phyloP scores from a whole-genome alignment of 352 stramenopile genomes.

The Blastocystis sp. region DNA sequence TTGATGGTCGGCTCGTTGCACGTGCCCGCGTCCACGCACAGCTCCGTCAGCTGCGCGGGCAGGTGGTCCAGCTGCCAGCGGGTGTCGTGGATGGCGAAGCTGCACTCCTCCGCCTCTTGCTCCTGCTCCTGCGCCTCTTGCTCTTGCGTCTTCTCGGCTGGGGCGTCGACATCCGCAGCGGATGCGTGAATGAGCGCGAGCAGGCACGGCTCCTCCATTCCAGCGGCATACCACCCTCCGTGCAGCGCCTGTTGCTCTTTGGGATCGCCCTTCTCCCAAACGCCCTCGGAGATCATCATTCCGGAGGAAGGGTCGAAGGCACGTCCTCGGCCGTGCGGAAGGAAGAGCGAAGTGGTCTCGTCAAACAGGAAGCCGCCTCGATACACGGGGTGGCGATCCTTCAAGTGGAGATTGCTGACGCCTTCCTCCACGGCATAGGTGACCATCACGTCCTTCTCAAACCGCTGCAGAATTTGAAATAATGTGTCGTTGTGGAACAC shows the following conservation, averaged over 20 bases:
- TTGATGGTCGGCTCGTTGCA: background rate
- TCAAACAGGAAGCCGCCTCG: slow-evolving; percentile 22
- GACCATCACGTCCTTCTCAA: slow-evolving; percentile 6
- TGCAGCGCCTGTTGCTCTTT: background rate
- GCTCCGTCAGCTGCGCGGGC: background rate
- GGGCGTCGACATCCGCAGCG: background rate
- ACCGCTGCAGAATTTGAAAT: background rate
- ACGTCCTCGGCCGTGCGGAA: background rate
- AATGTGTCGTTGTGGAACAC: slow-evolving; percentile 8
- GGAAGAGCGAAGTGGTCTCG: background rate
- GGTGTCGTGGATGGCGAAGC: background rate
- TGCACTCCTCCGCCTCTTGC: background rate
- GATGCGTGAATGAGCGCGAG: background rate
- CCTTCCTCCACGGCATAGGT: background rate
- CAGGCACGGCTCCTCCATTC: background rate
- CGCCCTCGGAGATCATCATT: background rate
- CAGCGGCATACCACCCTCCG: background rate
- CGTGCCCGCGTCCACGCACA: background rate
- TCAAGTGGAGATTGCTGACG: background rate
- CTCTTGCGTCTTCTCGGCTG: background rate
- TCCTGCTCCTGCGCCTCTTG: background rate
- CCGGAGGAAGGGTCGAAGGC: background rate
- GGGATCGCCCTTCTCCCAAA: background rate
- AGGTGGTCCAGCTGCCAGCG: background rate
- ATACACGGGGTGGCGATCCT: background rate